Conservation (phyloP, 768 basidiomycete species). For the Amanita phalloides region DNA sequence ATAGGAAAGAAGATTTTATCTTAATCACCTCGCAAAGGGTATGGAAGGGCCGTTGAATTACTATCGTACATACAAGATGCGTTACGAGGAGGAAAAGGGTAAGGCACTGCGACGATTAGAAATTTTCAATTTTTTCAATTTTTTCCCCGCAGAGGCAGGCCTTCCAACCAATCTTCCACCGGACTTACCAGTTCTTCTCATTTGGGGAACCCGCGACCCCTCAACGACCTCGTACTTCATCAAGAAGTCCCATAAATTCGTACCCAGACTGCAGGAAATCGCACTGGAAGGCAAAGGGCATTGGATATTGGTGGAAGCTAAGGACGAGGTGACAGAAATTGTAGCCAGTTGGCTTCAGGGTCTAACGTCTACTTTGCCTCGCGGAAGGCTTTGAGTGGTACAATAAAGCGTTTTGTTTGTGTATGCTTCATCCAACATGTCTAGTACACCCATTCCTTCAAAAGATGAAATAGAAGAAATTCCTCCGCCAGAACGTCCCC, state of each 20-base stretch:
- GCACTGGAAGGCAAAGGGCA: conserved; percentile 48
- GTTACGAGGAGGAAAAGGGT: conserved; percentile 60
- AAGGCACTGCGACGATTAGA: neutral
- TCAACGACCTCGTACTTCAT: conserved; percentile 34
- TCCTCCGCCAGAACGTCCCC: conserved; percentile 45
- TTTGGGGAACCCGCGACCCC: conserved; percentile 48
- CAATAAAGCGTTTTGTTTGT: too few relatives aligned
- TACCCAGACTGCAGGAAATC: conserved; percentile 38
- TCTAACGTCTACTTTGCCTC: conserved; percentile 15
- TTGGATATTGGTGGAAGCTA: conserved; percentile 60
- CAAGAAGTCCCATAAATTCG: conserved; percentile 34
- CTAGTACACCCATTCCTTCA: conserved; percentile 3
- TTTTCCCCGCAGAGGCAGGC: conserved; percentile 27
- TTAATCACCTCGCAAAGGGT: conserved; percentile 31
- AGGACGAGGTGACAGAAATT: conserved; percentile 38
- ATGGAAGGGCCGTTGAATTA: conserved; percentile 73
- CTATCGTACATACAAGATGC: conserved; percentile 49
- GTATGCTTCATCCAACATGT: neutral
- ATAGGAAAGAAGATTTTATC: conserved; percentile 49
- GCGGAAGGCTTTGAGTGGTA: conserved; percentile 9
- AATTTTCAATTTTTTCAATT: neutral
- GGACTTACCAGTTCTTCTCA: conserved; percentile 47
- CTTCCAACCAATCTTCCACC: conserved; percentile 31
- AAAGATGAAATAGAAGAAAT: conserved; percentile 53
- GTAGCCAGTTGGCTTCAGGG: conserved; percentile 37